Conservation (phyloP, 352 stramenopile genomes). For the Saprolegnia diclina region DNA sequence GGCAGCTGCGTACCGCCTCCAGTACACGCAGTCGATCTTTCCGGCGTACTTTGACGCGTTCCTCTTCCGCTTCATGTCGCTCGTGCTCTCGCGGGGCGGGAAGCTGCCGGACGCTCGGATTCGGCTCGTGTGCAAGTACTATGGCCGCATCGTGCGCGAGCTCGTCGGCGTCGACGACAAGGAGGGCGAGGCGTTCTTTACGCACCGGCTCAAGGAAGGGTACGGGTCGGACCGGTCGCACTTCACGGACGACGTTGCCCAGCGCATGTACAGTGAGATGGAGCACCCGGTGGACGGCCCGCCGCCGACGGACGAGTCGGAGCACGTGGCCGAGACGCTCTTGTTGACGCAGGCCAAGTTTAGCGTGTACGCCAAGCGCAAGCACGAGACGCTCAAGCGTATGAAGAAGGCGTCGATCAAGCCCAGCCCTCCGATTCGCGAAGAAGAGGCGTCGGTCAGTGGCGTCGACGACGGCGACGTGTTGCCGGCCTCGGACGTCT, state of each 20-base stretch:
- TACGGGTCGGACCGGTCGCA: conserved; percentile 50
- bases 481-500: neutral
- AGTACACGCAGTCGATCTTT: conserved; percentile 76
- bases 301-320: neutral
- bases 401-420: conserved; percentile 4
- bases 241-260: conserved; percentile 23
- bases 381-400: conserved; percentile 20
- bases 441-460: conserved; percentile 6
- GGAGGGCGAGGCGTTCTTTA: conserved; percentile 88
- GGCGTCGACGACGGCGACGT: conserved; percentile 13
- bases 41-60: conserved; percentile 85
- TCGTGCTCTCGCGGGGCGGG: conserved; percentile 70
- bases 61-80: conserved; percentile 84
- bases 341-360: conserved; percentile 11
- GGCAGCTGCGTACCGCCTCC: conserved; percentile 84
- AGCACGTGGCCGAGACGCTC: neutral
- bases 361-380: conserved; percentile 23
- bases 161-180: conserved; percentile 88
- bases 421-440: neutral
- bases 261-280: conserved; percentile 23
- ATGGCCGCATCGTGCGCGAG: conserved; percentile 85
- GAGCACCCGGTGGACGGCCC: neutral
- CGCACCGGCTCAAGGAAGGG: conserved; percentile 71
- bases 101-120: conserved; percentile 90
- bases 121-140: conserved; percentile 90